These are phyloP conservation scores for Chlorella ohadii DNA, from an alignment of 139 green algal species.

Conservation along the genomic window DNA sequence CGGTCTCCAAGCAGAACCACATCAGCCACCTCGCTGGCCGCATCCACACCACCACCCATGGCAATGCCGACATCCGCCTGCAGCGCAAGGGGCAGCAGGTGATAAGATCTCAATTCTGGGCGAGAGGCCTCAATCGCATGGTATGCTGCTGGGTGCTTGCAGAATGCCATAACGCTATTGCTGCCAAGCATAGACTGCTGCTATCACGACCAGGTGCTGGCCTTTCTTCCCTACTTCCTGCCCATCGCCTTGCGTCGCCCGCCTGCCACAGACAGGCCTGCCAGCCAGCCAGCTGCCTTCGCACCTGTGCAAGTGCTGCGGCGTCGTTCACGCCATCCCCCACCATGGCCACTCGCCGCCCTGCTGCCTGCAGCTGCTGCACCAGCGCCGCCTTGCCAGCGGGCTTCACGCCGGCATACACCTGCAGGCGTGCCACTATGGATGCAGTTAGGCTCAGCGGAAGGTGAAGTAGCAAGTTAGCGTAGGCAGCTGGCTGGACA, in stretches of 20 bases:
- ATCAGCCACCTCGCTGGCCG: constrained; percentile 71
- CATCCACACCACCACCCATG: constrained; percentile 78
- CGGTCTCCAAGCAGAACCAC: constrained; percentile 86
- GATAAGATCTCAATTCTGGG: too few species aligned
- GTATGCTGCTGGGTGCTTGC: too few species aligned
- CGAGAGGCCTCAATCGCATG: too few species aligned
- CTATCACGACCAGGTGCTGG: too few species aligned
- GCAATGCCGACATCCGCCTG: constrained; percentile 89
- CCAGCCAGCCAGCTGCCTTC: background rate
- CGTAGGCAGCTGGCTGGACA: too few species aligned
- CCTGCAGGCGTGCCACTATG: constrained; percentile 25
- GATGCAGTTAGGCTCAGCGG: too few species aligned
- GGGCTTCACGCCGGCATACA: constrained; percentile 72
- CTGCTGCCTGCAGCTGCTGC: constrained; percentile 60
- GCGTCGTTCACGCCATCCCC: constrained; percentile 94
- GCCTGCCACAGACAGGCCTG: too few species aligned
- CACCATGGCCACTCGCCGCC: constrained; percentile 84
- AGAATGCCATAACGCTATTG: too few species aligned
- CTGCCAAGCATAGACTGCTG: too few species aligned
- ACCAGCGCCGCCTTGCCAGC: constrained; percentile 76
- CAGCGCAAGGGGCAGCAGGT: background rate
- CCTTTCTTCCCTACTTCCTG: too few species aligned
- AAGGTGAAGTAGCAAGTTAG: too few species aligned
- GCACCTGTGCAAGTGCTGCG: constrained; percentile 75
- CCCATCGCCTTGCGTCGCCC: too few species aligned